Conservation (phyloP, 2,329 filamentous ascomycete species). For the Penicillium rolfsii region DNA sequence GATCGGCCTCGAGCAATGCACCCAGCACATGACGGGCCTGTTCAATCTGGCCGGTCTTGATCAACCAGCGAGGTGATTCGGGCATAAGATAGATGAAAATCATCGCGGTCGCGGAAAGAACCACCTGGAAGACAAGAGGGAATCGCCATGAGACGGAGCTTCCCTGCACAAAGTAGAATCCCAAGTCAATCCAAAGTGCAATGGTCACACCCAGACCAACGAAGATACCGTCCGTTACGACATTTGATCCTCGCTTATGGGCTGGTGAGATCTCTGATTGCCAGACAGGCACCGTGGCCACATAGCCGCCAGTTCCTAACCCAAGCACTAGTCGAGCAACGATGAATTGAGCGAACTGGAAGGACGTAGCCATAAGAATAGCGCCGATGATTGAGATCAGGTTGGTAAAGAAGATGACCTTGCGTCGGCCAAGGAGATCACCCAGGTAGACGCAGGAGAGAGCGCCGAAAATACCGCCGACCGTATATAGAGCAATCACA, state of each 20-base stretch:
- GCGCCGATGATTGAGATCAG: conserved; percentile 49
- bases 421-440: conserved; percentile 51
- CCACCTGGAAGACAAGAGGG: conserved; percentile 44
- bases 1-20: conserved; percentile 49
- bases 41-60: conserved; percentile 46
- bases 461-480: conserved; percentile 54
- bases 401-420: conserved; percentile 50
- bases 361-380: conserved; percentile 50
- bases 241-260: conserved; percentile 52
- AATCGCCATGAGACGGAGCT: conserved; percentile 50
- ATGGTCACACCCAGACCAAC: conserved; percentile 51
- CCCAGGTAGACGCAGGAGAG: conserved; percentile 52
- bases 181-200: conserved; percentile 55
- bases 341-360: conserved; percentile 50
- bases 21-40: conserved; percentile 40
- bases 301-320: conserved; percentile 49
- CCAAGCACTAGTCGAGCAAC: conserved; percentile 52
- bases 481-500: conserved; percentile 51
- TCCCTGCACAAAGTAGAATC: conserved; percentile 43
- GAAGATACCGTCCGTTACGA: conserved; percentile 56
- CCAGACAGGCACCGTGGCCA: conserved; percentile 53
- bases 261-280: conserved; percentile 43
- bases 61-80: conserved; percentile 51
- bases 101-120: conserved; percentile 40
- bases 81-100: conserved; percentile 40